Base-by-base conservation (phyloP, 768 basidiomycete species). In the Polyporus arcularius region DNA sequence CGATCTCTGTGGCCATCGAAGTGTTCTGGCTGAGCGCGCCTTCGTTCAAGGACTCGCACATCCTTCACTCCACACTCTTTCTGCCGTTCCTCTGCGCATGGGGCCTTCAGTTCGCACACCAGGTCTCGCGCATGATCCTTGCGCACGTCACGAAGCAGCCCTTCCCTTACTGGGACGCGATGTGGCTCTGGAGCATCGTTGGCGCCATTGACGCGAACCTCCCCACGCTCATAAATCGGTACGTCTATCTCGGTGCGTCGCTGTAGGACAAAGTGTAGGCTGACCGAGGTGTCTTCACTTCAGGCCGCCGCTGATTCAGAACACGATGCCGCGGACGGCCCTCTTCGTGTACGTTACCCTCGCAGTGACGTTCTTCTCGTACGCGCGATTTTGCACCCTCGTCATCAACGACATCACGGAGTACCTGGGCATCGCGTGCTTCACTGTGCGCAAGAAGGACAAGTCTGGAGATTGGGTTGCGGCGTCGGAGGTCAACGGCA, bases 391-490 rank as follows among this genome's bases (percentile, higher is more conserved):
- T 74, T 90, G 88, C 67, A 80, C 84, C 31, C 77, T 89, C n/a
- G 93, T 96, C 57, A 94, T 96, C 67, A 75, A 74, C 61, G 90
- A 95, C 65, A 93, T 98, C 74, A 96, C 94, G 58, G 85, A 94
- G 61, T 89, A 89, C 74, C 82, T 96, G 62, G 96, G 96, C 12
- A 94, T 97, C 67, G 96, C 94, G 1, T 98, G 94, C 77, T 94
- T 97, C 70, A 94, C 91, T 15, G 94, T 97, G 47, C 80, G 87
- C 56, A 95, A 92, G 78, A 91, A 86, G 81, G 92, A 94, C 65
- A 76, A 76, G 40, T 72, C 81, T 48, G 89, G 90, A 11, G 76
- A 80, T 16, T 92, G 90, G 90, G 71, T 73, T 54, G 66, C 73
- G 39, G 74, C 75, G 14, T 57, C 64, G 6, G 70, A 65, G 39